Evolutionary conservation across 2,329 filamentous ascomycete genomes (phyloP).

Genomic region (Parasarocladium wereldwijsianum): DNA sequence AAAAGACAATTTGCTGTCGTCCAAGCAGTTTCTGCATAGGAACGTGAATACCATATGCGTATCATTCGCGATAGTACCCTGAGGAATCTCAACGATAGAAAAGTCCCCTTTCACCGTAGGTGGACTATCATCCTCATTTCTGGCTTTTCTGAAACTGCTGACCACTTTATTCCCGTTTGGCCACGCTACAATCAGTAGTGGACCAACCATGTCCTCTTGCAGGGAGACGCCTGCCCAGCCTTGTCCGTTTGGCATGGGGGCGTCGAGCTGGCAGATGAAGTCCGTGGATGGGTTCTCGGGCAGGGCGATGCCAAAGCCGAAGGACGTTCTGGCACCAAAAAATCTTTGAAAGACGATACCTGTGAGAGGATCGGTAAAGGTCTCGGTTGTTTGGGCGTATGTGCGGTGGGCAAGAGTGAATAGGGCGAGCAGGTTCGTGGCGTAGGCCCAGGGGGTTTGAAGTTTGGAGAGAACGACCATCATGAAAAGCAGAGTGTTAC

Average conservation of each 20-base stretch:
- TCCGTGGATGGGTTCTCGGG: slow-evolving; percentile 11
- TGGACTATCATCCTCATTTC: slow-evolving; percentile 4
- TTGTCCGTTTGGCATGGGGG: slow-evolving; percentile 2
- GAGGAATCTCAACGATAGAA: slow-evolving; percentile 1
- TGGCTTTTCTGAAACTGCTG: slow-evolving; percentile 1
- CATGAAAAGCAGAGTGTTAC: no score
- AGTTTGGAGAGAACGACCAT: slow-evolving; percentile 1
- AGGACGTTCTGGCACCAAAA: slow-evolving; percentile 22
- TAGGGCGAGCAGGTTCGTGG: neutral
- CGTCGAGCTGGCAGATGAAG: slow-evolving; percentile 4
- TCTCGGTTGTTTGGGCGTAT: slow-evolving; percentile 4
- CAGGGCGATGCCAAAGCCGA: slow-evolving; percentile 26
- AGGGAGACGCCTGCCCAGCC: slow-evolving; percentile 3
- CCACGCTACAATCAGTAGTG: slow-evolving; percentile 2
- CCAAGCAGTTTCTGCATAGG: slow-evolving; percentile 2
- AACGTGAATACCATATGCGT: slow-evolving; percentile 1
- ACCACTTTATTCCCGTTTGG: slow-evolving; percentile 2
- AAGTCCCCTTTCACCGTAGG: slow-evolving; percentile 1
- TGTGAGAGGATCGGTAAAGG: slow-evolving; percentile 17
- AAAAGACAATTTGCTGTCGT: slow-evolving; percentile 1
- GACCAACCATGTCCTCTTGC: slow-evolving; percentile 3
- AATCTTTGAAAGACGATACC: slow-evolving; percentile 22
- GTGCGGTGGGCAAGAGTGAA: neutral
- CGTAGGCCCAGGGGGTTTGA: neutral
- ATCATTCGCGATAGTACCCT: slow-evolving; percentile 1